Evolutionary conservation across 176 grass and related monocot species (phyloP), one percentile per base, ranked within the genome.

Genomic region (Hyparrhenia diplandra): DNA sequence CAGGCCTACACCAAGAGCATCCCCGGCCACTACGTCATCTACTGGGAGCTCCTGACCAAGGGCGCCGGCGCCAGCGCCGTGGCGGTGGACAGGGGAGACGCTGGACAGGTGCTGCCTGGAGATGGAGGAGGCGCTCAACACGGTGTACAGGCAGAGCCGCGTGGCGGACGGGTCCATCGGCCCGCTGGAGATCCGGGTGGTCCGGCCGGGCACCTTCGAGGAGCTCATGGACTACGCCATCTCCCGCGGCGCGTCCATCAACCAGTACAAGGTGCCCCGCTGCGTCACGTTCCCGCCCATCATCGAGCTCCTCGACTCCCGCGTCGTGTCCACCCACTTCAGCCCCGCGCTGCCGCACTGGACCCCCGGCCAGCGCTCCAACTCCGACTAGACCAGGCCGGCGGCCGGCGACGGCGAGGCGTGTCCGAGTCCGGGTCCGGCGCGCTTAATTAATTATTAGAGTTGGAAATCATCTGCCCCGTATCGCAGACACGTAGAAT

Each of bases 171-270:
- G 88, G 10, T 97, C 95, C 1, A 97, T 97, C 70, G 95, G 95
- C 5, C 88, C 95, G 30, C 90, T 97, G 52, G 95, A 97, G 85
- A 97, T 97, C 78, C 85, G 95, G 13, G 92, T 94, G 10, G 95
- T 97, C 30, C 74, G 92, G 29, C 27, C 77, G 0, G 95, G 95
- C 78, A 97, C 92, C 21, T 97, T 97, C 79, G 95, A 97, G 68
- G 95, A 97, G 83, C 87, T 97, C 36, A 97, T 97, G 95, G 87
- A 94, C 86, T 92, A 97, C 76, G 92, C 92, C 80, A 97, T 97
- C 75, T 90, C 95, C 32, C 85, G 88, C 47, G 95, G 92, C 21
- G 95, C 95, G 9, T 94, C 92, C 28, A 94, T 97, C 68, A 97
- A 94, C 83, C 95, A 97, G 86, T 97, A 97, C 81, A 97, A 97